Evolutionary conservation across 106 monocot genomes (phyloP).

Genomic region (Dioscorea alata): DNA sequence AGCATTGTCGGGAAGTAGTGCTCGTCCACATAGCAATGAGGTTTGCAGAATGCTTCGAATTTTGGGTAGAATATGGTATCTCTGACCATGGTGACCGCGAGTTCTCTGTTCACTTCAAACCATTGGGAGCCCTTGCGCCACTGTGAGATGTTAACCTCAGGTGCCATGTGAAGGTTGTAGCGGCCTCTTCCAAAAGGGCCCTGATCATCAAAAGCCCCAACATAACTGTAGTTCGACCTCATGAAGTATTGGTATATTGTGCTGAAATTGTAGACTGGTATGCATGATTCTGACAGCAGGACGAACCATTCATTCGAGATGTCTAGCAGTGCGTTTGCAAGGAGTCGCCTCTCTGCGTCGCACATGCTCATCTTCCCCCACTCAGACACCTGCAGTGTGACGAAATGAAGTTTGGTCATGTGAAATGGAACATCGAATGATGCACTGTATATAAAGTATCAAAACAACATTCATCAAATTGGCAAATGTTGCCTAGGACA

Average conservation of each 20-base stretch:
- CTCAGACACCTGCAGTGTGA: conserved; percentile 27
- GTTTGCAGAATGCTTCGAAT: conserved; percentile 46
- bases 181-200: conserved; percentile 45
- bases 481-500: neutral
- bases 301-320: conserved; percentile 58
- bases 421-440: neutral
- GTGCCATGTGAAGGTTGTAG: conserved; percentile 39
- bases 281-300: conserved; percentile 64
- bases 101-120: conserved; percentile 42
- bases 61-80: conserved; percentile 47
- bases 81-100: conserved; percentile 33
- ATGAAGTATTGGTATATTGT: conserved; percentile 36
- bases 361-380: conserved; percentile 70
- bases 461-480: neutral
- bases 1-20: conserved; percentile 77
- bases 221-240: conserved; percentile 35
- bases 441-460: neutral
- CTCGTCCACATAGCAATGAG: conserved; percentile 66
- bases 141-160: conserved; percentile 31
- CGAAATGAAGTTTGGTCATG: neutral
- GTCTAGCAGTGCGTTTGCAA: conserved; percentile 73
- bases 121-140: conserved; percentile 83
- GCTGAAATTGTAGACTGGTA: conserved; percentile 66
- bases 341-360: conserved; percentile 67
- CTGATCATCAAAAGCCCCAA: conserved; percentile 42